A percentile compares a stretch with the other conserved stretches of the same genome.
Conservation (phyloP, 352 stramenopile species). For the Globisporangium uncinulatum region DNA sequence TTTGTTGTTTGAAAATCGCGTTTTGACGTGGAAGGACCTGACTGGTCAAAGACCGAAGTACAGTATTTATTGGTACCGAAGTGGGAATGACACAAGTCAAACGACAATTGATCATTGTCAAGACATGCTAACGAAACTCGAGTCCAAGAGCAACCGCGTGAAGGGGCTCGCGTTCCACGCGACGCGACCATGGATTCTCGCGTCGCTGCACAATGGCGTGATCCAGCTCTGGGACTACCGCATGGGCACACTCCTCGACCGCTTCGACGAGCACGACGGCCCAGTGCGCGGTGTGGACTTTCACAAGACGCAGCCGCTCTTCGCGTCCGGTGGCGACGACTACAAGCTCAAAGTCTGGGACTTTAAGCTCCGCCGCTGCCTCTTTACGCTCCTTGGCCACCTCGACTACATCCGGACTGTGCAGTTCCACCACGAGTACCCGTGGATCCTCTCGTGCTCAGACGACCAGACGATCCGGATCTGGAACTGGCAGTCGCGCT, state of each 20-base stretch:
- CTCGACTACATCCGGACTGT: slow-evolving; percentile 99
- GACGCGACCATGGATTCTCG: slow-evolving; percentile 98
- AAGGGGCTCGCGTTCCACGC: slow-evolving; percentile 99
- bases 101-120: too few relatives aligned
- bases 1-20: too few relatives aligned
- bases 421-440: slow-evolving; percentile 99
- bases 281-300: slow-evolving; percentile 99
- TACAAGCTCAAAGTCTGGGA: slow-evolving; percentile 99
- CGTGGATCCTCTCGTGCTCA: slow-evolving; percentile 97
- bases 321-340: slow-evolving; percentile 98
- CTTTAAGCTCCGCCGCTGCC: slow-evolving; percentile 97
- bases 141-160: slow-evolving; percentile 99
- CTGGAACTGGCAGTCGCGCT: slow-evolving; percentile 99
- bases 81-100: too few relatives aligned
- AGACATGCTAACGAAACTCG: slow-evolving; percentile 98
- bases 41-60: too few relatives aligned
- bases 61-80: too few relatives aligned
- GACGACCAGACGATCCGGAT: slow-evolving; percentile 99
- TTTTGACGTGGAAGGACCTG: too few relatives aligned
- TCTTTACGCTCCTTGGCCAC: slow-evolving; percentile 99
- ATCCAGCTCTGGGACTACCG: slow-evolving; percentile 99
- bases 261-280: slow-evolving; percentile 99
- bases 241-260: slow-evolving; percentile 98
- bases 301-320: slow-evolving; percentile 96
- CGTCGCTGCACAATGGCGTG: slow-evolving; percentile 98